Evolutionary conservation across 495 filamentous ascomycete species (phyloP), one percentile per base, ranked within the genome.

Genomic region (Hypoxylon fuscum): DNA sequence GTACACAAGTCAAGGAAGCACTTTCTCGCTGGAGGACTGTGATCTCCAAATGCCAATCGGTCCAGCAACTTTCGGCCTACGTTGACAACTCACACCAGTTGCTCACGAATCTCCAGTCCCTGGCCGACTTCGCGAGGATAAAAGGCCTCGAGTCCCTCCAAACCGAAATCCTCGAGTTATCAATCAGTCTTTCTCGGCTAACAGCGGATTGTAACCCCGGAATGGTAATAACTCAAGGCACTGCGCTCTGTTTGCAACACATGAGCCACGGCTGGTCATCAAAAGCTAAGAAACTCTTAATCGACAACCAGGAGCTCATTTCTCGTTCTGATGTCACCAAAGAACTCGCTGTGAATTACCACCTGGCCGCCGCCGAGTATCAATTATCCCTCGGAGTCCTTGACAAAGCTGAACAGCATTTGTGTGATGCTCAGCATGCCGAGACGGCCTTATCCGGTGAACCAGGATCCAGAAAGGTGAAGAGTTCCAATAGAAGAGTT

Each of bases 71-170:
- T 14, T 53, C 79, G n/a, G 67, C 70, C 9, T 72, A 73, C n/a
- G 70, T 96, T 31, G 86, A 90, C 49, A 85, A 92, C 60, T 68
- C 83, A 4, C 74, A 81, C 4, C 79, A 81, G 17, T 84, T 87
- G 49, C 55, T 90, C 9, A 65, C 78, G 31, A 87, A 91, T 52
- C 77, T 96, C 9, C 82, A 86, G 55, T 81, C 85, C 2, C 67
- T 93, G n/a, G 82, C 85, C 15, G 89, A 96, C 51, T 96, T 90
- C 64, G 80, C 91, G 1, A 87, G 88, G 29, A 88, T 93, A 67
- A 89, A 89, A 54, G 92, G 92, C 2, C 70, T 77, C 17, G 75
- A 78, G 21, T 68, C 61, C 10, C 64, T 79, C 9, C 74, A 80
- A n/a, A 74, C 79, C 3, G 73, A 74, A 0, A 76, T 77, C 1